Evolutionary conservation across 768 basidiomycete genomes (phyloP), one percentile per base, ranked within the genome.

Genomic region (Auriscalpium microsporum): DNA sequence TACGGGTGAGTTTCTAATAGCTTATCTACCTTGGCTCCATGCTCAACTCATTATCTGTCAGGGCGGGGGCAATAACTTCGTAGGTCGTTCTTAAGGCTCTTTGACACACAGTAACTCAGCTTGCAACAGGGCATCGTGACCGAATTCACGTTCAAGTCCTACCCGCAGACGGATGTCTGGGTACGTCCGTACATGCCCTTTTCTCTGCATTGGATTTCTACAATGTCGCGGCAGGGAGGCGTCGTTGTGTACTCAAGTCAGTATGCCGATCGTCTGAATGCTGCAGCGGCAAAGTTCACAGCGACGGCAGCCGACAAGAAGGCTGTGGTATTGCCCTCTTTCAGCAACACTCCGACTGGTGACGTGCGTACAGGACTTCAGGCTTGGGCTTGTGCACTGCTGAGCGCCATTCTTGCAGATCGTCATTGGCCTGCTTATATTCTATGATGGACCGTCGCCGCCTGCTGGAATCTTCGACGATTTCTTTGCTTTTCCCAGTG

Each of bases 391-490:
- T 28, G 2, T 2, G 28, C 28, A 7, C 28, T 28, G 28, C 28
- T 28, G 28, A 28, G 28, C 4, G 28, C 28, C 28, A 2, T 28
- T 28, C 7, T 2, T 28, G 28, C 28, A 28, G 28, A 4, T 28
- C 28, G 28, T 28, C 28, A 28, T 28, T 7, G 7, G 7, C 28
- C 28, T 28, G 28, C 28, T 28, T 28, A 16, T 16, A 16, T 64
- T 60, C 37, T 64, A 64, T 38, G 59, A 64, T 36, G 61, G 48
- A 0, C 61, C 63, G 1, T 50, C 50, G 4, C 56, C 59, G 14
- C 52, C 59, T 8, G 48, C 17, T 1, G 59, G 57, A n/a, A 21
- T 57, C 2, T 63, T 64, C 37, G 61, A 63, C 1, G 61, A 59
- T 19, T 55, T 64, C 45, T 46, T 64, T 53, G 34, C 54, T 1